A percentile compares a stretch with the other conserved stretches of the same genome.
Evolutionary conservation across 257 asterid genomes (phyloP).

Genomic region (Ilex asprella): DNA sequence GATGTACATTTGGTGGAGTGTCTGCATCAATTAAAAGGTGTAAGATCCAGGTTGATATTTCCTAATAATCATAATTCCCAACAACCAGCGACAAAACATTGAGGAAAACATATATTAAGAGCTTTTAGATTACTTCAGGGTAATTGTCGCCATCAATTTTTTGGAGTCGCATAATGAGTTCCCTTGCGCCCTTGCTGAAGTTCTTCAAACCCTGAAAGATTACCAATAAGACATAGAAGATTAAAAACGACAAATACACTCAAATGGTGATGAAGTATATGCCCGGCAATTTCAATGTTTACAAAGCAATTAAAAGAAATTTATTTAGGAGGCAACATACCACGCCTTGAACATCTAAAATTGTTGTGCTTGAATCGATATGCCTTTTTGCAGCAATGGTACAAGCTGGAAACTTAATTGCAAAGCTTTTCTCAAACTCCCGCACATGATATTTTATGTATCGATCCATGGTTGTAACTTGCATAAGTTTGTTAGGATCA

Average conservation of each 20-base stretch:
- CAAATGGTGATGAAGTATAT: background rate
- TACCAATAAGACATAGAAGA: constrained; percentile 14
- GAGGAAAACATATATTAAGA: too few species aligned
- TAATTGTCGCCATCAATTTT: constrained; percentile 87
- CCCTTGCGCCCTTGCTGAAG: constrained; percentile 68
- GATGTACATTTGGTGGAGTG: constrained; percentile 79
- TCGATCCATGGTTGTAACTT: constrained; percentile 74
- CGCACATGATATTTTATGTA: constrained; percentile 66
- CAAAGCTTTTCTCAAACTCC: constrained; percentile 72
- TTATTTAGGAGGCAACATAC: constrained; percentile 30
- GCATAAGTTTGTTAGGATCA: constrained; percentile 74
- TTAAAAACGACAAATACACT: background rate
- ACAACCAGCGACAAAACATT: too few species aligned
- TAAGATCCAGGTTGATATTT: too few species aligned
- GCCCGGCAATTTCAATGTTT: background rate
- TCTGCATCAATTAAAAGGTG: constrained; percentile 31
- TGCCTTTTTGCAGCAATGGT: constrained; percentile 80
- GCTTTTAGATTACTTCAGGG: constrained; percentile 52
- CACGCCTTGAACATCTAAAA: constrained; percentile 86
- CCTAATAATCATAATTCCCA: too few species aligned
- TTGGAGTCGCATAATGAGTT: constrained; percentile 67
- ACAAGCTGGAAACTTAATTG: constrained; percentile 79
- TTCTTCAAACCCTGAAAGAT: constrained; percentile 60
- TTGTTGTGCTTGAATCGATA: constrained; percentile 80
- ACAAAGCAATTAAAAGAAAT: constrained; percentile 5